Evolutionary conservation across 2,329 filamentous ascomycete genomes (phyloP).

Genomic region (Botrytis porri): DNA sequence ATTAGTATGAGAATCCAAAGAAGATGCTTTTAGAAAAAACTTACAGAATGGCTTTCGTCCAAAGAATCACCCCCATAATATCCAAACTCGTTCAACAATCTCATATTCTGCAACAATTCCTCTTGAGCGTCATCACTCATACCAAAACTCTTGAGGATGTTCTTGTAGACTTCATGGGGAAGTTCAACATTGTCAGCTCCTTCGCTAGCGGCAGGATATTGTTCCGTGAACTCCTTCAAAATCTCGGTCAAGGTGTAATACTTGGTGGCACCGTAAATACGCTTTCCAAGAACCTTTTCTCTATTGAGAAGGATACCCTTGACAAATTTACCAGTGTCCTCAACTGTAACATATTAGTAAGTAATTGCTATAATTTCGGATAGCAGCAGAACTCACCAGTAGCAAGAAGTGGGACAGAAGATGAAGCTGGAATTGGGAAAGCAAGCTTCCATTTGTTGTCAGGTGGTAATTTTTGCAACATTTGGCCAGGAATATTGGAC

Average conservation of each 20-base stretch:
- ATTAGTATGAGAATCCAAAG: constrained; percentile 19
- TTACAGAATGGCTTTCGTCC: constrained; percentile 41
- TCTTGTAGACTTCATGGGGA: constrained; percentile 44
- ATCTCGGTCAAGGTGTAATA: constrained; percentile 44
- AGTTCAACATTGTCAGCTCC: constrained; percentile 40
- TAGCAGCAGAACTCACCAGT: constrained; percentile 21
- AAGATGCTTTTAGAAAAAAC: background rate
- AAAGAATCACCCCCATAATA: constrained; percentile 50
- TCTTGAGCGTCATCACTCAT: constrained; percentile 43
- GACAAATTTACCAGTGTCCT: constrained; percentile 40
- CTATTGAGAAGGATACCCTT: constrained; percentile 37
- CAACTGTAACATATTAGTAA: constrained; percentile 16
- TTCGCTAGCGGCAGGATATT: constrained; percentile 43
- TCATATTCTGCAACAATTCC: constrained; percentile 54
- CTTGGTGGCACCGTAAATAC: constrained; percentile 44
- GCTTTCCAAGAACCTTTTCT: constrained; percentile 43
- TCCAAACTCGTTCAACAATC: constrained; percentile 50
- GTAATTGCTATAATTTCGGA: background rate
- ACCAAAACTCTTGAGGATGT: constrained; percentile 38
- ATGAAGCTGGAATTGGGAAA: constrained; percentile 34
- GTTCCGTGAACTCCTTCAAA: constrained; percentile 42
- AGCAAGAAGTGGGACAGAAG: constrained; percentile 39
- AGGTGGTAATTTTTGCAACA: constrained; percentile 31
- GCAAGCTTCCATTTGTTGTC: constrained; percentile 36
- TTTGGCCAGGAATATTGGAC: constrained; percentile 44